Conservation (phyloP, 2,329 filamentous ascomycete species). For the Lecanicillium sp. region DNA sequence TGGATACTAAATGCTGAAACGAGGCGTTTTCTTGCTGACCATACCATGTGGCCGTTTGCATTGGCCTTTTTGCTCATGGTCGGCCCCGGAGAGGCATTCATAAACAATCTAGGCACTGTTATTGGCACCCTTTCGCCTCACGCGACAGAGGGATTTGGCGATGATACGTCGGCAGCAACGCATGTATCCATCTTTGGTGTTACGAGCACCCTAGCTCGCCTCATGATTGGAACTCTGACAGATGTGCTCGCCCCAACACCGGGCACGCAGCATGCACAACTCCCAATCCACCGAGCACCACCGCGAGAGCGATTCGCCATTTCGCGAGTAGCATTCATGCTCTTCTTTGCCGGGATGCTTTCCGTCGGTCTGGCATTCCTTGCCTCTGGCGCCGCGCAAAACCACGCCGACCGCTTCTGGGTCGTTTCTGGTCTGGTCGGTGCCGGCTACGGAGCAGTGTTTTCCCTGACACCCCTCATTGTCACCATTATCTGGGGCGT, state of each 20-base stretch:
- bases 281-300: slow-evolving; percentile 19
- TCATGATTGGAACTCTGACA: slow-evolving; percentile 82
- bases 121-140: slow-evolving; percentile 75
- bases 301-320: slow-evolving; percentile 43
- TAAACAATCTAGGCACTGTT: slow-evolving; percentile 94
- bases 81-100: slow-evolving; percentile 93
- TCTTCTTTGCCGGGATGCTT: slow-evolving; percentile 65
- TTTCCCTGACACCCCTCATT: slow-evolving; percentile 82
- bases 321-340: slow-evolving; percentile 72
- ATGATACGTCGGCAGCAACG: slow-evolving; percentile 60
- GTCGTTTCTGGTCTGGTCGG: slow-evolving; percentile 77
- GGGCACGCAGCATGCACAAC: slow-evolving; percentile 48
- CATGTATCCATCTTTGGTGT: slow-evolving; percentile 90
- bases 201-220: slow-evolving; percentile 80
- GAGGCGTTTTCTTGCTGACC: slow-evolving; percentile 71
- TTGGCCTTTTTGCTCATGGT: slow-evolving; percentile 87
- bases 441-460: slow-evolving; percentile 86
- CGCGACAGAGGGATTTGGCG: slow-evolving; percentile 29
- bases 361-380: slow-evolving; percentile 70
- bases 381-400: slow-evolving; percentile 66
- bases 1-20: slow-evolving; percentile 92
- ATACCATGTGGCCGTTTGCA: slow-evolving; percentile 93
- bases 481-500: slow-evolving; percentile 98
- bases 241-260: slow-evolving; percentile 72
- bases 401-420: slow-evolving; percentile 73